Base-by-base conservation (phyloP, 2,329 filamentous ascomycete genomes). In the Bipolaris zeicola region DNA sequence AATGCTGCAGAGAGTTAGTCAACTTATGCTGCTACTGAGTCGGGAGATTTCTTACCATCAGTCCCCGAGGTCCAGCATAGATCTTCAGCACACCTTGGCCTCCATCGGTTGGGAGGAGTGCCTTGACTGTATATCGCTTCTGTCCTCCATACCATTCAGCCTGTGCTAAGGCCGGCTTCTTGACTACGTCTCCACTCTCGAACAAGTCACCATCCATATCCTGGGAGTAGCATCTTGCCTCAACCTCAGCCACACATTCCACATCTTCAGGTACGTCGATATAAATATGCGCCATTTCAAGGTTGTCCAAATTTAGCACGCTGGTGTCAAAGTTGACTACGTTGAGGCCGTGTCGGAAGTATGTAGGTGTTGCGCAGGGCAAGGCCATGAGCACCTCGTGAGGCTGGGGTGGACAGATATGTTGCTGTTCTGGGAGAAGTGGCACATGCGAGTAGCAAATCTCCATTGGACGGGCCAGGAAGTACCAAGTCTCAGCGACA, bases 361-460 rank as follows among this genome's bases (percentile, higher is more conserved):
- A 98, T 0, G 91, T 85, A 3, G 95, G 91, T 60, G 90, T 94
- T 10, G 91, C 89, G 64, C 90, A 90, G 0, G 95, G 95, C 6
- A 99, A 82, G 48, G 93, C 90, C 57, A 97, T 83, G 6, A 99
- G 81, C 6, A 96, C 86, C 66, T 97, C 92, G 56, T 92, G 89
- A 3, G 91, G 88, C 22, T 97, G 87, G 0, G 92, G 87, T 14
- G 95, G 95, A 57, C 93, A 93, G 53, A 99, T 88, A 71, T 98
- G 95, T 74, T 99, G 95, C 69, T 98, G 93, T 57, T 88, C 84
- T 50, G 92, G 89, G 54, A 92, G 85, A 52, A 96, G 86, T 5
- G 95, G 93, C 20, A 99, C 88, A 76, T 99, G 95, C 1, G 95
- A 97, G 83, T 94, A 99, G 81, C 94, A 98, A 7, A 94, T 86